phyloP scores from a whole-genome alignment of 2,329 filamentous ascomycete species.

The Microsporum ferrugineum region DNA sequence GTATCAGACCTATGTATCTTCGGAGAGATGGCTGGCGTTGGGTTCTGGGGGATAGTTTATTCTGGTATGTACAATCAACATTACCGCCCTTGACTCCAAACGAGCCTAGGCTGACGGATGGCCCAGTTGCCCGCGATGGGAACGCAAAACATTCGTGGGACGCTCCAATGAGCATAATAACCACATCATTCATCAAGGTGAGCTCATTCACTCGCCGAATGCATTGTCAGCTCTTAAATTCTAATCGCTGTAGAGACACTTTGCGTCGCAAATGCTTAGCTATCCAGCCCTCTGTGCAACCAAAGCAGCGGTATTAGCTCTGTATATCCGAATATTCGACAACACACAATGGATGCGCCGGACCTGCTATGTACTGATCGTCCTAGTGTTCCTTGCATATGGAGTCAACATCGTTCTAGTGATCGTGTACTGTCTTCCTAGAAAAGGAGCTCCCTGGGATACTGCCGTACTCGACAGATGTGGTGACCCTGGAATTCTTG shows the following conservation, averaged over 20 bases:
- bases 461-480: not conserved
- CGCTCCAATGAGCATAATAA: not conserved
- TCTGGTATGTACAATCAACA: not conserved
- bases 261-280: not conserved
- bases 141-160: not conserved
- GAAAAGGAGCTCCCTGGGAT: not conserved
- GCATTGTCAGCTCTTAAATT: not conserved
- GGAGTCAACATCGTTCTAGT: not conserved
- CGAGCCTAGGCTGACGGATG: not conserved
- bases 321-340: slow-evolving; percentile 1
- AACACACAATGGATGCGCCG: not conserved
- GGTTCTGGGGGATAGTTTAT: slow-evolving; percentile 1
- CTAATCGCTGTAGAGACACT: not conserved
- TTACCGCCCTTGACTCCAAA: not conserved
- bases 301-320: not conserved
- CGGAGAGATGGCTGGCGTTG: not conserved
- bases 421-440: slow-evolving; percentile 1
- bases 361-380: not conserved
- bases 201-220: not conserved
- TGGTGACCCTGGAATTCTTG: not conserved
- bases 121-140: not conserved
- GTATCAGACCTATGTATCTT: not conserved
- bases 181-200: not conserved
- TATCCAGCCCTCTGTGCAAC: not conserved
- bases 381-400: not conserved